Evolutionary conservation across 352 stramenopile genomes (phyloP).

Genomic region (Pythium phragmiticola): DNA sequence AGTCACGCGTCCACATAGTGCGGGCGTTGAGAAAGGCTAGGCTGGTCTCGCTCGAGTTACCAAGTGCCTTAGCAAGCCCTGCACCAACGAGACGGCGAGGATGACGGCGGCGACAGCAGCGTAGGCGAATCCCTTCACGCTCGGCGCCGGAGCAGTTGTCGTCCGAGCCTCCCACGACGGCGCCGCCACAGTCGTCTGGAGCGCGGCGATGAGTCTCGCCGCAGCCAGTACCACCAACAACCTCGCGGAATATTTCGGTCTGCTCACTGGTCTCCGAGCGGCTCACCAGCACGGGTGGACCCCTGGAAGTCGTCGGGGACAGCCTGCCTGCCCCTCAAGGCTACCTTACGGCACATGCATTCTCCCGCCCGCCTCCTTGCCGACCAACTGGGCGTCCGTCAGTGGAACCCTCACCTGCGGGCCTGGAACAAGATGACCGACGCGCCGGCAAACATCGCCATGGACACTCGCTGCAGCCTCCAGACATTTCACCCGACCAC

Average conservation of each 20-base stretch:
- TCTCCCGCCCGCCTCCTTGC: background rate
- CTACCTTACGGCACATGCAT: background rate
- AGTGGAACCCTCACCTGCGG: conserved; percentile 3
- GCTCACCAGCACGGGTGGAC: background rate
- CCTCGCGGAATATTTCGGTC: conserved; percentile 9
- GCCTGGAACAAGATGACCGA: background rate
- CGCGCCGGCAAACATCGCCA: too few relatives aligned
- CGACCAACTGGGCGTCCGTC: background rate
- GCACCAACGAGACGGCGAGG: conserved; percentile 76
- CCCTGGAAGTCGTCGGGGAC: conserved; percentile 1
- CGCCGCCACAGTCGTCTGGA: conserved; percentile 3
- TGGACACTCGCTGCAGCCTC: too few relatives aligned
- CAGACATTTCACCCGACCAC: too few relatives aligned
- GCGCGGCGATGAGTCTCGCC: conserved; percentile 3
- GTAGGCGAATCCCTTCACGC: conserved; percentile 21
- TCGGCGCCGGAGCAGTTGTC: background rate
- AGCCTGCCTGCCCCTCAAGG: background rate
- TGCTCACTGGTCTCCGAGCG: conserved; percentile 3
- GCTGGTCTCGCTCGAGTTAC: conserved; percentile 6
- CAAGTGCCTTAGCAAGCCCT: conserved; percentile 27
- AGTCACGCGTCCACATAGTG: conserved; percentile 29
- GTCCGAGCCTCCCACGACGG: background rate
- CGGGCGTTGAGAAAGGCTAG: conserved; percentile 32
- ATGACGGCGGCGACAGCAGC: conserved; percentile 43
- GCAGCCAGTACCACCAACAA: conserved; percentile 10